phyloP scores from a whole-genome alignment of 2,329 filamentous ascomycete genomes.

The Lachnellula cervina region DNA sequence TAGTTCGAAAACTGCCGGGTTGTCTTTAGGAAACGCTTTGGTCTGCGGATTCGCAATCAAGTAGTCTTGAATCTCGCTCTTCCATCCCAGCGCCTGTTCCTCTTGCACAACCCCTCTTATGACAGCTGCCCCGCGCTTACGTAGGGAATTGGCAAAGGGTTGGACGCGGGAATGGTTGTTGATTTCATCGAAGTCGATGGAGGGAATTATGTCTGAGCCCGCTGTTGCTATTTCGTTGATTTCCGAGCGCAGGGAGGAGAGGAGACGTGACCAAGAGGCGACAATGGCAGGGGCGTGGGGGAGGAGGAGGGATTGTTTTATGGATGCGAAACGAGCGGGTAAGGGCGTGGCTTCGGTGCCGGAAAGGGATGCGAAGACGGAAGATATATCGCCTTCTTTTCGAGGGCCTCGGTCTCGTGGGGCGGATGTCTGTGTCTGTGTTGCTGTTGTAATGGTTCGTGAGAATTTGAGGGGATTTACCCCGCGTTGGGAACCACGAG shows the following conservation, averaged over 20 bases:
- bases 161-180: constrained; percentile 17
- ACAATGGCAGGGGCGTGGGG: constrained; percentile 45
- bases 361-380: constrained; percentile 56
- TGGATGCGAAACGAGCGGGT: constrained; percentile 49
- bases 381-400: constrained; percentile 58
- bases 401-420: not conserved
- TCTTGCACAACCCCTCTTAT: constrained; percentile 62
- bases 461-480: not conserved
- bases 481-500: not conserved
- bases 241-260: constrained; percentile 42
- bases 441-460: not conserved
- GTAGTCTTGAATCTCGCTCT: constrained; percentile 61
- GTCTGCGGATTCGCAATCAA: constrained; percentile 58
- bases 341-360: constrained; percentile 42
- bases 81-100: constrained; percentile 58
- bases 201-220: constrained; percentile 48
- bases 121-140: constrained; percentile 38
- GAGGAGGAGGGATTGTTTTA: constrained; percentile 49
- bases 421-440: not conserved
- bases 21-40: constrained; percentile 59
- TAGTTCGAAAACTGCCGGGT: constrained; percentile 68
- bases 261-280: constrained; percentile 45
- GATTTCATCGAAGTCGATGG: constrained; percentile 44
- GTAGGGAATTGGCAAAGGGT: constrained; percentile 15
- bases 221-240: constrained; percentile 42